Conservation (phyloP, 1,284 basidiomycete species). For the Sporisorium iseilematis-ciliati region DNA sequence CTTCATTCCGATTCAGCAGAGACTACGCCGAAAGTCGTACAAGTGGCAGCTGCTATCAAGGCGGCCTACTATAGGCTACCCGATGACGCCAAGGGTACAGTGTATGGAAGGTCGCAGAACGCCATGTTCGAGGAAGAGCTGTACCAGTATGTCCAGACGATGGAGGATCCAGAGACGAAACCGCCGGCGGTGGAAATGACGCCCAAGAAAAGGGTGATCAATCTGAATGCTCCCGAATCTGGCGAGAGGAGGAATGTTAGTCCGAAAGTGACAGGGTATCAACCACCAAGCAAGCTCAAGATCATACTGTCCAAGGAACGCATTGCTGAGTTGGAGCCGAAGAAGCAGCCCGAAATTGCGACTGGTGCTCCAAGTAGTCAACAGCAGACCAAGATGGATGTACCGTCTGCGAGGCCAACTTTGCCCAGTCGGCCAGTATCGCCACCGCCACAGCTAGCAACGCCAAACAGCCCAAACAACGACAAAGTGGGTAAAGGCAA, state of each 20-base stretch:
- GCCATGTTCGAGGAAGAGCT: conserved; percentile 74
- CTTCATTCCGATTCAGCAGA: conserved; percentile 77
- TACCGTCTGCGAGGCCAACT: conserved; percentile 16
- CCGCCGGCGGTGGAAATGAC: conserved; percentile 2
- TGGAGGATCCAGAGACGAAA: conserved; percentile 69
- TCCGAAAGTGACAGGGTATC: background rate
- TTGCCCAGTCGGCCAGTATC: conserved; percentile 21
- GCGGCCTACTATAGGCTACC: conserved; percentile 77
- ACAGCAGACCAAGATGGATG: conserved; percentile 6
- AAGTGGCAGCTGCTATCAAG: conserved; percentile 82
- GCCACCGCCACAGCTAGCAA: conserved; percentile 4
- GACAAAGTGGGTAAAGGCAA: conserved; percentile 42
- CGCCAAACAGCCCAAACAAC: background rate
- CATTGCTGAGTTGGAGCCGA: conserved; percentile 48
- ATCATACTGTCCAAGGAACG: conserved; percentile 50
- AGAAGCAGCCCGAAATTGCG: conserved; percentile 11
- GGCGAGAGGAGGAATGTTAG: background rate
- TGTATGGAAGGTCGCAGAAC: conserved; percentile 15
- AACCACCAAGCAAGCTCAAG: conserved; percentile 44
- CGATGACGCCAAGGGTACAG: conserved; percentile 69
- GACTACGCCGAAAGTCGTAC: conserved; percentile 81
- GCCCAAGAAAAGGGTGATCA: conserved; percentile 31
- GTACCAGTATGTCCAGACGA: conserved; percentile 82
- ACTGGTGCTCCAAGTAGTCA: background rate
- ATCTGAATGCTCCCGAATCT: conserved; percentile 26